These are phyloP conservation scores for Blastobotrys attinorum DNA, from an alignment of 805 yeast species.

Conservation along the genomic window DNA sequence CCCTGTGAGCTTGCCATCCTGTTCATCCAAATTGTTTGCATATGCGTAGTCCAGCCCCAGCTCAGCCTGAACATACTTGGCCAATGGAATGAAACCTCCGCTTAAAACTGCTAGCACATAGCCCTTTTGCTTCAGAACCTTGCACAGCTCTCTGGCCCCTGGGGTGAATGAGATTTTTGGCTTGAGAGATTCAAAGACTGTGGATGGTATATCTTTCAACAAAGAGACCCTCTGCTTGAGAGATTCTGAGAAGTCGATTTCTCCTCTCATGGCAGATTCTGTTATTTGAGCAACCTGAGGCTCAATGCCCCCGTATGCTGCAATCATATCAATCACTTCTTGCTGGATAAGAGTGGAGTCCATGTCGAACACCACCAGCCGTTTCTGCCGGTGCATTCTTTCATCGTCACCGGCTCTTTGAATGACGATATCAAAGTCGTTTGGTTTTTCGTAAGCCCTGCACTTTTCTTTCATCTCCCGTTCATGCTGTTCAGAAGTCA, in stretches of 20 bases:
- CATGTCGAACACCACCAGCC: conserved; percentile 86
- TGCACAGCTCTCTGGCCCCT: conserved; percentile 71
- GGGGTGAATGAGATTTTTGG: conserved; percentile 64
- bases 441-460: no score
- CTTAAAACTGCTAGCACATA: conserved; percentile 77
- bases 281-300: conserved; percentile 82
- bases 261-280: conserved; percentile 94
- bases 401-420: conserved; percentile 13
- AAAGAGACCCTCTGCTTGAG: conserved; percentile 65
- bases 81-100: conserved; percentile 92
- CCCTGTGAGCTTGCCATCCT: conserved; percentile 56
- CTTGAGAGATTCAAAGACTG: conserved; percentile 74
- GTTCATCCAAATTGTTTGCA: conserved; percentile 55
- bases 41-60: conserved; percentile 78
- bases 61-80: conserved; percentile 58
- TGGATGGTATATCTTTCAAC: conserved; percentile 73
- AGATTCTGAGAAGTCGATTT: conserved; percentile 81
- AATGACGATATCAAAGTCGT: not conserved
- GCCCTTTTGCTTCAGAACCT: conserved; percentile 52
- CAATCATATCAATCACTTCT: conserved; percentile 94
- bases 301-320: conserved; percentile 88
- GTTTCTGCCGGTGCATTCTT: not conserved
- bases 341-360: conserved; percentile 94
- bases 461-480: not conserved
- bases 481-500: not conserved